Percentiles rank a stretch among this genome's conserved stretches.
Conservation (phyloP, 2,329 filamentous ascomycete species). For the Calonectria honghensis region DNA sequence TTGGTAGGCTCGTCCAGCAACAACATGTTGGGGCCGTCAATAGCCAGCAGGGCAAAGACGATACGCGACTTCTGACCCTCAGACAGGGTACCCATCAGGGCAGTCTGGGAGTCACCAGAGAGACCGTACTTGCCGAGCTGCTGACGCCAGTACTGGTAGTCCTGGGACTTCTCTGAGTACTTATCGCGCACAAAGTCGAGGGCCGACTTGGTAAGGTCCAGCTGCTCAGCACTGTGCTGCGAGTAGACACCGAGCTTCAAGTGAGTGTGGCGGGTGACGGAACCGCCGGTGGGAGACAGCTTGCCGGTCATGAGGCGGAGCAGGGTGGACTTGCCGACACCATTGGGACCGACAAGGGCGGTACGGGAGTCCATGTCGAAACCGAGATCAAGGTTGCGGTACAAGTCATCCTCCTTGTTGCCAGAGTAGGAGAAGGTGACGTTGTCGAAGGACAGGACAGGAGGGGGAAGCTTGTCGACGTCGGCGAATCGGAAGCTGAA, state of each 20-base stretch:
- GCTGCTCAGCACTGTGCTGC: slow-evolving; percentile 98
- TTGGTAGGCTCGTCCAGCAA: slow-evolving; percentile 99
- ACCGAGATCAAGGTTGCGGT: slow-evolving; percentile 97
- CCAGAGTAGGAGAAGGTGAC: slow-evolving; percentile 99
- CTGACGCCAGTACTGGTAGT: slow-evolving; percentile 99
- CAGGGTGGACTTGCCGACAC: slow-evolving; percentile 98
- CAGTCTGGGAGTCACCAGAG: slow-evolving; percentile 93
- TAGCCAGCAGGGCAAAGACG: slow-evolving; percentile 96
- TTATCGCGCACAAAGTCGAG: slow-evolving; percentile 99
- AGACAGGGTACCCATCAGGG: slow-evolving; percentile 97
- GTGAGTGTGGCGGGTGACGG: slow-evolving; percentile 94
- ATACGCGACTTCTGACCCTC: slow-evolving; percentile 99
- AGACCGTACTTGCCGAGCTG: slow-evolving; percentile 97
- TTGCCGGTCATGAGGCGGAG: slow-evolving; percentile 97
- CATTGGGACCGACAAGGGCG: slow-evolving; percentile 96
- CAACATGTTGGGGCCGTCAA: slow-evolving; percentile 98
- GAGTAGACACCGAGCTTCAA: slow-evolving; percentile 99
- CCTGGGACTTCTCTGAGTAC: slow-evolving; percentile 91
- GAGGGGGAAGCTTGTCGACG: slow-evolving; percentile 98
- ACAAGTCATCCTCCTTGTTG: slow-evolving; percentile 90
- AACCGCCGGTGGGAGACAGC: slow-evolving; percentile 87
- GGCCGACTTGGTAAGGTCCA: slow-evolving; percentile 97
- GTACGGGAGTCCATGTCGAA: slow-evolving; percentile 99
- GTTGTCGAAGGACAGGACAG: slow-evolving; percentile 95
- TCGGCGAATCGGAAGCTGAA: slow-evolving; percentile 99